phyloP scores from a whole-genome alignment of 1,139 yeast genomes.

The Pneumocystis sp. region DNA sequence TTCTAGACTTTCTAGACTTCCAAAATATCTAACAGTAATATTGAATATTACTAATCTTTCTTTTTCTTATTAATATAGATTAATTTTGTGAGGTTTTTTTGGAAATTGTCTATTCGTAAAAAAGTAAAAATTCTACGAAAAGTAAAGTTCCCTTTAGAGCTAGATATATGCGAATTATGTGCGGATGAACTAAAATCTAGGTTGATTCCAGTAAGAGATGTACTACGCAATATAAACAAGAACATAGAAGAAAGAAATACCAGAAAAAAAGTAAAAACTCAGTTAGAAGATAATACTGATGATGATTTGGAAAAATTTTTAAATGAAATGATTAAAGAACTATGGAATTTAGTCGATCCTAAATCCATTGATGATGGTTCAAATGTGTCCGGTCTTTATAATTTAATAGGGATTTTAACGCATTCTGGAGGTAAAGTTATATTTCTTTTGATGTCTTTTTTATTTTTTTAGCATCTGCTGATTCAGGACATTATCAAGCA shows the following conservation, averaged over 20 bases:
- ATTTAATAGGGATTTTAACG: constrained; percentile 67
- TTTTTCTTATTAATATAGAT: not conserved
- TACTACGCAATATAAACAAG: constrained; percentile 61
- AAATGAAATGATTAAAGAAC: constrained; percentile 20
- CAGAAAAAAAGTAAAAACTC: constrained; percentile 46
- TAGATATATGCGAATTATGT: constrained; percentile 74
- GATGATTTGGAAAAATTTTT: constrained; percentile 14
- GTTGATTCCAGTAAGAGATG: constrained; percentile 61
- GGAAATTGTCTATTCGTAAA: constrained; percentile 84
- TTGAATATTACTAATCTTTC: not conserved
- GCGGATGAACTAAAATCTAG: constrained; percentile 56
- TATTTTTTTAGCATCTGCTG: constrained; percentile 40
- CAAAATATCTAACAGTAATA: constrained; percentile 63
- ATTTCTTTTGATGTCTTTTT: not conserved
- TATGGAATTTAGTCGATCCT: constrained; percentile 16
- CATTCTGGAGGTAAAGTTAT: constrained; percentile 59
- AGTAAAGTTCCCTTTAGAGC: constrained; percentile 86
- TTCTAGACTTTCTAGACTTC: constrained; percentile 62
- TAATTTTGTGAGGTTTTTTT: constrained; percentile 84
- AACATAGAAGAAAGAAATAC: constrained; percentile 55
- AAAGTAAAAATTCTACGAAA: constrained; percentile 87
- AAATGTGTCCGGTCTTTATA: constrained; percentile 46
- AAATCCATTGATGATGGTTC: not conserved
- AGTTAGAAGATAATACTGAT: constrained; percentile 24
- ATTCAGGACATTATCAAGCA: constrained; percentile 92